Evolutionary conservation across 1,284 basidiomycete species (phyloP).

Genomic region (Melampsora larici-populina): DNA sequence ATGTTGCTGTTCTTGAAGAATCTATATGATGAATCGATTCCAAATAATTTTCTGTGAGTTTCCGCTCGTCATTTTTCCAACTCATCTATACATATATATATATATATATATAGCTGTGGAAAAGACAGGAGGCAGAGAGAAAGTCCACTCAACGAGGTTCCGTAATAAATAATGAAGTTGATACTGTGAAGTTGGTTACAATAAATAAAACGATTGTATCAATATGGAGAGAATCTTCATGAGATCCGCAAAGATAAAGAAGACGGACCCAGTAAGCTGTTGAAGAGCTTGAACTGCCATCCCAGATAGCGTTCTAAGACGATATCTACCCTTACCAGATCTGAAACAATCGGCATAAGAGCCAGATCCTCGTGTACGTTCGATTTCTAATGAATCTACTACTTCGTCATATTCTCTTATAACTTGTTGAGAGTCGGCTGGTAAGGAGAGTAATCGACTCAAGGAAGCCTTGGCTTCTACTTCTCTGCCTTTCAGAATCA

Average conservation of each 20-base stretch:
- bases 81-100: too few relatives aligned
- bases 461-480: conserved; percentile 31
- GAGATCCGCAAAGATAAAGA: neutral
- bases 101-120: too few relatives aligned
- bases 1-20: conserved; percentile 50
- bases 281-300: conserved; percentile 67
- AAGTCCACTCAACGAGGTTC: neutral
- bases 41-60: too few relatives aligned
- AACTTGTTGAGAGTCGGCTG: conserved; percentile 42
- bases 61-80: too few relatives aligned
- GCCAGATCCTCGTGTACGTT: conserved; percentile 51
- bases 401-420: conserved; percentile 50
- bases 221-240: neutral
- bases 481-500: conserved; percentile 38
- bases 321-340: conserved; percentile 58
- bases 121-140: too few relatives aligned
- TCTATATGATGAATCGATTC: neutral
- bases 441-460: conserved; percentile 21
- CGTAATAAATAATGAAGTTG: conserved; percentile 42
- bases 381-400: conserved; percentile 50
- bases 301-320: conserved; percentile 72
- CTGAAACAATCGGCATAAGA: conserved; percentile 55
- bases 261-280: conserved; percentile 67
- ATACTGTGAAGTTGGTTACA: conserved; percentile 8
- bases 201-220: too few relatives aligned